Evolutionary conservation across 1,139 yeast species (phyloP).

Genomic region (Kodamaea plutei): DNA sequence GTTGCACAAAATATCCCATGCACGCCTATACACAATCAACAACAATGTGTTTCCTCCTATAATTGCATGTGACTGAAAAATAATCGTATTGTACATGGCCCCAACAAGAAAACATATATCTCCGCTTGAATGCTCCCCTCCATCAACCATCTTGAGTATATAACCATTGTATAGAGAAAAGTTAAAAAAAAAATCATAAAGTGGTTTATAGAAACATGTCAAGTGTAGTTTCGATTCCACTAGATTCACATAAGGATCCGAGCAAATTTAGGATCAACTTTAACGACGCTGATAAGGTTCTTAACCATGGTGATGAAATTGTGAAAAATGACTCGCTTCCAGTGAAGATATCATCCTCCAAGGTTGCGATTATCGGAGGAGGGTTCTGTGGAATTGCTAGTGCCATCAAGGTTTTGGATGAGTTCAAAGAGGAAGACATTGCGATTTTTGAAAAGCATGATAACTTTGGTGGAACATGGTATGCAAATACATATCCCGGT

Average conservation of each 20-base stretch:
- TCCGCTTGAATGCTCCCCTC: background rate
- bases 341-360: constrained; percentile 21
- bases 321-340: constrained; percentile 24
- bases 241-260: constrained; percentile 34
- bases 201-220: no score
- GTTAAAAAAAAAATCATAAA: no score
- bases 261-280: constrained; percentile 26
- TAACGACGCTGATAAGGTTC: constrained; percentile 25
- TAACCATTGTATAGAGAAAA: no score
- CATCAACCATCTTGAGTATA: no score
- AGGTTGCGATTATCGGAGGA: constrained; percentile 42
- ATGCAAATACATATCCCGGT: constrained; percentile 51
- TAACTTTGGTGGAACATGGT: constrained; percentile 54
- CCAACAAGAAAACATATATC: background rate
- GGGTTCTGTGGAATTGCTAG: constrained; percentile 46
- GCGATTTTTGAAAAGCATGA: constrained; percentile 42
- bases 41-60: no score
- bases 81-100: no score
- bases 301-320: constrained; percentile 21
- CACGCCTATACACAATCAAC: no score
- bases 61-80: no score
- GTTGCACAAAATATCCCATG: no score
- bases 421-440: constrained; percentile 31
- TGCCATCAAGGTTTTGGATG: constrained; percentile 28
- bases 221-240: constrained; percentile 19